Evolutionary conservation across 768 basidiomycete genomes (phyloP), one percentile per base, ranked within the genome.

Genomic region (Favolaschia claudopus): DNA sequence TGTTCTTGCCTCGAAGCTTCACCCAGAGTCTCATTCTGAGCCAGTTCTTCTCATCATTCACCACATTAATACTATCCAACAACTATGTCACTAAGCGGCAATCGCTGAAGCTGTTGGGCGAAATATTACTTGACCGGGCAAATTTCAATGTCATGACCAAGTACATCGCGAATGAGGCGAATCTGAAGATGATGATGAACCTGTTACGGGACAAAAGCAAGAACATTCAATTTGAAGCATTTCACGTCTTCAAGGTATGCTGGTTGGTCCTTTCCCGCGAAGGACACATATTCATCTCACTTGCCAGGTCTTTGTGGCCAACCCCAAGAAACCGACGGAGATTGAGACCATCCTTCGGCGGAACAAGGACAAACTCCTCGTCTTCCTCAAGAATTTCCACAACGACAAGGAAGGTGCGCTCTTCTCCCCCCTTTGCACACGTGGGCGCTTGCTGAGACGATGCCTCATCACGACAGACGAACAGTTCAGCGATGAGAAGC

Each of bases 171-270:
- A 89, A 89, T 69, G 97, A 98, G 71, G 90, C 89, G 27, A 99
- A 99, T 73, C 83, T 99, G 63, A 98, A 99, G 89, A 93, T 96
- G 90, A 97, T 99, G 94, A 99, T 99, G 97, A 99, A 99, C 75
- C 84, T 99, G 54, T 80, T 99, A 54, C 85, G 96, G 61, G 95
- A 98, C 73, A 97, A 96, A 85, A 98, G 96, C 84, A 93, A 95
- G 83, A 99, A 99, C 75, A 99, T 99, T 42, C 97, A 99, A 74
- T 99, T 99, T 55, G 97, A 99, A 73, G 96, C 97, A 3, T 99
- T 99, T 77, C 97, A 99, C 69, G 97, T 99, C 34, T 99, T 99
- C 86, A 99, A 99, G 87, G 96, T 95, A 51, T n/a, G 84, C 64
- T 33, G 27, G 15, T 32, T 27, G 20, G 27, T 24, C 9, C n/a